A percentile compares a stretch with the other conserved stretches of the same genome.
Evolutionary conservation across 805 yeast species (phyloP).

Genomic region (Barnettozyma wickerhamii): DNA sequence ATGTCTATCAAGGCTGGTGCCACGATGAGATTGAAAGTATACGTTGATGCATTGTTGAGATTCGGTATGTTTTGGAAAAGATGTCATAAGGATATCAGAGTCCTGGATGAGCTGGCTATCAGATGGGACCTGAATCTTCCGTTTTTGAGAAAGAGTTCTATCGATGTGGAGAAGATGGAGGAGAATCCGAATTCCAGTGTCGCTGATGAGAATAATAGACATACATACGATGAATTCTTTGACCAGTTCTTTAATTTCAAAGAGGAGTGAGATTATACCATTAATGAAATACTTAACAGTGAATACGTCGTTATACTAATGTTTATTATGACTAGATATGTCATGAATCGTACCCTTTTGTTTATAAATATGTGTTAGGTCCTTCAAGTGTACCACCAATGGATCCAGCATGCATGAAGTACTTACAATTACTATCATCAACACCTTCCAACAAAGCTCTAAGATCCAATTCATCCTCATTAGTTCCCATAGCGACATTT

Average conservation of each 20-base stretch:
- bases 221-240: conserved; percentile 1
- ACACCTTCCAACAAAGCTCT: neutral
- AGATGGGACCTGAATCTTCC: conserved; percentile 23
- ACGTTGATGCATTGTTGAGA: conserved; percentile 21
- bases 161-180: neutral
- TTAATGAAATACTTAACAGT: neutral
- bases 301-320: too few species aligned
- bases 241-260: too few species aligned
- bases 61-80: conserved; percentile 28
- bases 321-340: too few species aligned
- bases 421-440: neutral
- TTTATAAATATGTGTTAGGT: neutral
- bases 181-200: neutral
- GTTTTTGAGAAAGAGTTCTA: conserved; percentile 1
- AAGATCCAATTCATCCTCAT: neutral
- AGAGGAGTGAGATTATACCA: too few species aligned
- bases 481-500: too few species aligned
- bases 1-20: conserved; percentile 19
- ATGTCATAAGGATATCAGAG: conserved; percentile 28
- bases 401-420: too few species aligned
- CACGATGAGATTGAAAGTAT: conserved; percentile 16
- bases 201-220: neutral
- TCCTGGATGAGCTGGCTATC: conserved; percentile 22
- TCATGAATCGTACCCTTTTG: too few species aligned
- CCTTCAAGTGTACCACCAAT: neutral